These are phyloP conservation scores for Meira nashicola DNA, from an alignment of 1,284 basidiomycete genomes.

Conservation along the genomic window DNA sequence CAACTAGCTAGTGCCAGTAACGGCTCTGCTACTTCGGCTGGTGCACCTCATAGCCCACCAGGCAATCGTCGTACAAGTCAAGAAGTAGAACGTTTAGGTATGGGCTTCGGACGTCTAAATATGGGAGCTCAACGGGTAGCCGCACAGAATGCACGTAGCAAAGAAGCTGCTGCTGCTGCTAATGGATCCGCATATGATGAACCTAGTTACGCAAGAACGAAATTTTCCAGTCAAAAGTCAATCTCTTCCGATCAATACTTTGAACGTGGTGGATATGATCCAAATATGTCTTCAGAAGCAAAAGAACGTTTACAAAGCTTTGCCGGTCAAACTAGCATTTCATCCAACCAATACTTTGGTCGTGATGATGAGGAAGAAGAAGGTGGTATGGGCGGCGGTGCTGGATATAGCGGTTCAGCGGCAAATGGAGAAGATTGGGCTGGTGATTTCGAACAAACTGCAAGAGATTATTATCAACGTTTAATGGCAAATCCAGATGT, in stretches of 20 bases:
- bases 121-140: slow-evolving; percentile 56
- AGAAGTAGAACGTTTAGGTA: slow-evolving; percentile 66
- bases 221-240: slow-evolving; percentile 81
- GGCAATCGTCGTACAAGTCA: slow-evolving; percentile 50
- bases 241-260: slow-evolving; percentile 98
- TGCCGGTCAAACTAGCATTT: slow-evolving; percentile 87
- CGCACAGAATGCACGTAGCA: slow-evolving; percentile 11
- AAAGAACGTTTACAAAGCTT: slow-evolving; percentile 77
- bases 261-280: slow-evolving; percentile 81
- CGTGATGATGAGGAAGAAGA: slow-evolving; percentile 72
- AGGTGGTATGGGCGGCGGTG: slow-evolving; percentile 9
- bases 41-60: slow-evolving; percentile 13
- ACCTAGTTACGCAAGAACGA: slow-evolving; percentile 76
- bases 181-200: slow-evolving; percentile 51
- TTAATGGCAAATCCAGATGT: slow-evolving; percentile 53
- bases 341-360: slow-evolving; percentile 68
- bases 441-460: slow-evolving; percentile 43
- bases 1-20: slow-evolving; percentile 6
- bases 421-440: slow-evolving; percentile 38
- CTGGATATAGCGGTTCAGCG: slow-evolving; percentile 11
- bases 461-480: slow-evolving; percentile 47
- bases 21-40: not conserved
- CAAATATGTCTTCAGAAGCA: slow-evolving; percentile 68
- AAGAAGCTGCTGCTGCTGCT: not conserved
- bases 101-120: slow-evolving; percentile 78